phyloP scores from a whole-genome alignment of 768 basidiomycete species.

The Serendipita sp. region DNA sequence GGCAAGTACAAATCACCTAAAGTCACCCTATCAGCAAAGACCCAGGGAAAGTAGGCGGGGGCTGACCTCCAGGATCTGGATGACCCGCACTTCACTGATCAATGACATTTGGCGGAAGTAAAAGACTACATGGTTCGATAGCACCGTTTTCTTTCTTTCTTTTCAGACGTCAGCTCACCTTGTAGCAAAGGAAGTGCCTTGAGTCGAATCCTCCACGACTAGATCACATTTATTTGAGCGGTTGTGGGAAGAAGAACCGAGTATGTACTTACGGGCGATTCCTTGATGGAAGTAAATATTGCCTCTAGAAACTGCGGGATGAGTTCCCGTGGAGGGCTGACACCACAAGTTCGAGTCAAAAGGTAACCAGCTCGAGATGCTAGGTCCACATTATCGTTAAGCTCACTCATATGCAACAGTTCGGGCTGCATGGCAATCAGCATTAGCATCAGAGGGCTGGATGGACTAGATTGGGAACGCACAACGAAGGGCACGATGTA shows the following conservation, averaged over 20 bases:
- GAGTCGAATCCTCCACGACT: constrained; percentile 80
- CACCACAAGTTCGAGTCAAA: constrained; percentile 70
- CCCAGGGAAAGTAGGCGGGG: not conserved
- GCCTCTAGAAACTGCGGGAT: constrained; percentile 51
- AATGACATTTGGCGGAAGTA: constrained; percentile 82
- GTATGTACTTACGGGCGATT: constrained; percentile 41
- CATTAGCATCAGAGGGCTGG: not conserved
- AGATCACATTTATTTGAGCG: constrained; percentile 7
- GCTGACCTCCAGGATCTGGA: constrained; percentile 63
- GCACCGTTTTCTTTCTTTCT: not conserved
- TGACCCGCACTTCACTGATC: constrained; percentile 55
- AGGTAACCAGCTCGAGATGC: constrained; percentile 46
- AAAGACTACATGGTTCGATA: constrained; percentile 33
- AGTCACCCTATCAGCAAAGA: not conserved
- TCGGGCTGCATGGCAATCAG: constrained; percentile 36
- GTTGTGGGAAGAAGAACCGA: not conserved
- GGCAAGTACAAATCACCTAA: constrained; percentile 62
- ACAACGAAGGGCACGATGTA: constrained; percentile 73
- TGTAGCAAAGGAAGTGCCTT: constrained; percentile 76
- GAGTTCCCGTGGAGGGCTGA: constrained; percentile 55
- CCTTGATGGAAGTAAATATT: constrained; percentile 61
- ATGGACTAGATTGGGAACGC: constrained; percentile 13
- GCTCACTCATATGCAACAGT: constrained; percentile 60
- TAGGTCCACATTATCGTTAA: constrained; percentile 61
- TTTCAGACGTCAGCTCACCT: constrained; percentile 17